Conservation (phyloP, 208 protist species). For the Trypanosoma caninum region DNA sequence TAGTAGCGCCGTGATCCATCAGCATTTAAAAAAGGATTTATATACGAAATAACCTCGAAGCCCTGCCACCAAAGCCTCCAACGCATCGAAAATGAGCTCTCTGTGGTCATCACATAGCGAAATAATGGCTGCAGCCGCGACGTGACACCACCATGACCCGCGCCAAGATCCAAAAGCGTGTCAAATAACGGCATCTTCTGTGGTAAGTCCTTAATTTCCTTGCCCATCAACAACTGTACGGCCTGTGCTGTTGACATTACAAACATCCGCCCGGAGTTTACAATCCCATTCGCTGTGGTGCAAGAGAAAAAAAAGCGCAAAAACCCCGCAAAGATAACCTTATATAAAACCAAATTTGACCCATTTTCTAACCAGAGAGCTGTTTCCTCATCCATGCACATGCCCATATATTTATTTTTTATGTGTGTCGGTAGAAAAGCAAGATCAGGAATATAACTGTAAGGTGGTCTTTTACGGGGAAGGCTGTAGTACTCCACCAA, state of each 20-base stretch:
- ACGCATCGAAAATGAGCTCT: conserved; percentile 74
- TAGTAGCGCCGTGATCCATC: conserved; percentile 37
- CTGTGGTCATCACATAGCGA: conserved; percentile 51
- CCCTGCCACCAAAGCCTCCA: conserved; percentile 70
- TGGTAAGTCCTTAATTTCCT: background rate
- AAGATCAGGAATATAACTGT: conserved; percentile 45
- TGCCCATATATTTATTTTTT: conserved; percentile 31
- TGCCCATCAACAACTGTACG: conserved; percentile 8
- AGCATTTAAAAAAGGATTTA: conserved; percentile 43
- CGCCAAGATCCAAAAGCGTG: conserved; percentile 65
- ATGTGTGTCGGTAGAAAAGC: conserved; percentile 32
- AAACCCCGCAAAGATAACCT: conserved; percentile 36
- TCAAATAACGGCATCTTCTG: conserved; percentile 16
- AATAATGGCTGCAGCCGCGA: conserved; percentile 54
- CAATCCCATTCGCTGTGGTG: conserved; percentile 72
- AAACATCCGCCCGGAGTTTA: conserved; percentile 72
- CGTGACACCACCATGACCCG: conserved; percentile 83
- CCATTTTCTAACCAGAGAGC: conserved; percentile 36
- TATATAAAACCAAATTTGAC: conserved; percentile 35
- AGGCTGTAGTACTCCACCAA: conserved; percentile 33
- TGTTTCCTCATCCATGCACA: conserved; percentile 56
- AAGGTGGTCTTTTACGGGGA: conserved; percentile 33
- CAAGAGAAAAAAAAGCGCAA: conserved; percentile 57
- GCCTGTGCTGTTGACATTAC: conserved; percentile 73
- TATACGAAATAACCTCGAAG: conserved; percentile 59